Evolutionary conservation across 2,329 filamentous ascomycete genomes (phyloP).

Genomic region (Fusarium metavorans): DNA sequence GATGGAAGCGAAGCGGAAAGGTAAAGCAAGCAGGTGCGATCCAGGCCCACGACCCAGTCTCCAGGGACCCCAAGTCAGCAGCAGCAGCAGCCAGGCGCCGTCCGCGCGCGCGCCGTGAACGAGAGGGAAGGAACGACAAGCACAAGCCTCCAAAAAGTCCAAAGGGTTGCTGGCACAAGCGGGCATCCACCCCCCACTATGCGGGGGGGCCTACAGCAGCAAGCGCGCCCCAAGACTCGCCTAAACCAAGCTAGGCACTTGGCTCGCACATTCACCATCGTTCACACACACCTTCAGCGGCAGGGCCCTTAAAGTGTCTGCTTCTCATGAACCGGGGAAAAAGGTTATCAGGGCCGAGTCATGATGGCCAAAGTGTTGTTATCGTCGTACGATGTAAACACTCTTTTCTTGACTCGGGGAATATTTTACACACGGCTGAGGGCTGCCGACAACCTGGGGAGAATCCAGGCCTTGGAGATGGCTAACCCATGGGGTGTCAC

Average conservation of each 20-base stretch:
- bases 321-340: neutral
- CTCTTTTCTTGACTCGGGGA: neutral
- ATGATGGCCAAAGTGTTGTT: neutral
- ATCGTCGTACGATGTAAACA: neutral
- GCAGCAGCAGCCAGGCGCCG: neutral
- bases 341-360: neutral
- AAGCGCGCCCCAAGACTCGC: slow-evolving; percentile 19
- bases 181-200: slow-evolving; percentile 26
- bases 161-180: slow-evolving; percentile 18
- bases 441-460: neutral
- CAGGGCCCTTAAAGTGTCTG: slow-evolving; percentile 2
- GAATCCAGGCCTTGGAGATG: neutral
- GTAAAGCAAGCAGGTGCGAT: slow-evolving; percentile 17
- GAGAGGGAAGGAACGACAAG: slow-evolving; percentile 9
- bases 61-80: slow-evolving; percentile 37
- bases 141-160: slow-evolving; percentile 15
- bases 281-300: neutral
- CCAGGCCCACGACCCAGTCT: slow-evolving; percentile 20
- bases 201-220: slow-evolving; percentile 30
- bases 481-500: neutral
- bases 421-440: neutral
- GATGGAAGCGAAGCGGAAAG: slow-evolving; percentile 19
- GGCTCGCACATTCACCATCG: slow-evolving; percentile 24
- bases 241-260: slow-evolving; percentile 35
- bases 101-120: neutral